Evolutionary conservation across 2,329 filamentous ascomycete species (phyloP), one percentile per base, ranked within the genome.

Genomic region (Cordyceps sp.): DNA sequence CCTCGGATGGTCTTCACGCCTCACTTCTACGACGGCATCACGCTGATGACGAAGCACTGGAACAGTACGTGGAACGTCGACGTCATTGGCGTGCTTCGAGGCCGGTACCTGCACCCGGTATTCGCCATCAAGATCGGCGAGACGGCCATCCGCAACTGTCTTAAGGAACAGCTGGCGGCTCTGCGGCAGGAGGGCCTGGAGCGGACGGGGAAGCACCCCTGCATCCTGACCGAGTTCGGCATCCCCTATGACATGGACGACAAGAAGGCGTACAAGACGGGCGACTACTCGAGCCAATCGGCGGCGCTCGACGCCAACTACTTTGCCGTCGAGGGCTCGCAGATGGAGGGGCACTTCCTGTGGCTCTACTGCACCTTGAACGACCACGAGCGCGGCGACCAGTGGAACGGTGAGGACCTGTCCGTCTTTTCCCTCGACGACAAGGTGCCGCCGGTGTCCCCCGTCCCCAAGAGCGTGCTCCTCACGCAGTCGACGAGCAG

Each of bases 221-320:
- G 85, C 43, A 58, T 98, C 5, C 73, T 94, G 52, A 92, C 84
- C 1, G 90, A 98, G 50, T 96, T 96, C 46, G 90, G 90, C 7
- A 94, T 98, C 36, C 90, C 90, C 0, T 98, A 93, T 49, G 90
- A 98, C 49, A 96, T 98, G 92, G 88, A 98, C 47, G 77, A 93
- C 42, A 86, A 93, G 55, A 67, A 90, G 47, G 90, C 90, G 1
- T 98, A 98, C 58, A 82, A 84, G 55, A 93, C 84, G 6, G 90
- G 92, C 7, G 82, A 98, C 53, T 98, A 93, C 55, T 78, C 80
- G 28, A 93, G 83, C 45, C 90, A 98, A 52, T 81, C 79, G 22
- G 74, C 82, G 2, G 90, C 90, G 6, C 78, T 98, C 62, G 90
- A 98, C 55, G 90, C 92, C 33, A 98, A 96, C 50, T 84, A 93